A percentile compares a stretch with the other conserved stretches of the same genome.
These are phyloP conservation scores for Pyrenophora graminea DNA, from an alignment of 2,329 filamentous ascomycete species.

Conservation along the genomic window DNA sequence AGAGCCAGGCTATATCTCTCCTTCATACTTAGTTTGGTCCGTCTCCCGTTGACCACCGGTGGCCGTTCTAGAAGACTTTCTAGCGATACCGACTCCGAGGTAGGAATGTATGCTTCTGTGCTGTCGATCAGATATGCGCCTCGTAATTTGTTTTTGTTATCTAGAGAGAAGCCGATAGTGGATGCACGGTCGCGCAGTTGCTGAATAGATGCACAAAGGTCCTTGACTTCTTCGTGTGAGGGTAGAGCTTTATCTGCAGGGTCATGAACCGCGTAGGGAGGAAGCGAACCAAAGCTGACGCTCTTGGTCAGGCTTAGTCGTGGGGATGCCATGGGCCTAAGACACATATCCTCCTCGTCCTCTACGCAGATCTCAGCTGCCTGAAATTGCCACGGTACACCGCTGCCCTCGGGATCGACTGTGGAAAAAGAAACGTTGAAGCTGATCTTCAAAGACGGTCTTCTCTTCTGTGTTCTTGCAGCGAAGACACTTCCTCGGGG, in stretches of 20 bases:
- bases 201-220: constrained; percentile 43
- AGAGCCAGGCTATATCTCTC: constrained; percentile 44
- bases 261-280: constrained; percentile 38
- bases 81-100: constrained; percentile 34
- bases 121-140: constrained; percentile 34
- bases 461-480: constrained; percentile 19
- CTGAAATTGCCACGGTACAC: constrained; percentile 36
- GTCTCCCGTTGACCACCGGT: constrained; percentile 31
- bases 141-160: constrained; percentile 37
- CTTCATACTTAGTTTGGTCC: constrained; percentile 39
- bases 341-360: constrained; percentile 28
- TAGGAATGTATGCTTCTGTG: constrained; percentile 11
- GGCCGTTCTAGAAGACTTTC: constrained; percentile 36
- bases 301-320: constrained; percentile 31
- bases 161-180: constrained; percentile 42
- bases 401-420: constrained; percentile 8
- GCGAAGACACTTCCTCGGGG: constrained; percentile 33
- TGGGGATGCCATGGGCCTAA: constrained; percentile 13
- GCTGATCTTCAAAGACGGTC: constrained; percentile 23
- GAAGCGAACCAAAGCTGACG: constrained; percentile 42
- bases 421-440: constrained; percentile 44
- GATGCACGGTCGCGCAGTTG: constrained; percentile 28
- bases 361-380: constrained; percentile 41
- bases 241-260: constrained; percentile 14
- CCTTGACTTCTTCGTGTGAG: constrained; percentile 38